Percentiles rank a stretch among this genome's conserved stretches.
These are phyloP conservation scores for Bacterosira constricta DNA, from an alignment of 108 stramenopile genomes.

Conservation along the genomic window DNA sequence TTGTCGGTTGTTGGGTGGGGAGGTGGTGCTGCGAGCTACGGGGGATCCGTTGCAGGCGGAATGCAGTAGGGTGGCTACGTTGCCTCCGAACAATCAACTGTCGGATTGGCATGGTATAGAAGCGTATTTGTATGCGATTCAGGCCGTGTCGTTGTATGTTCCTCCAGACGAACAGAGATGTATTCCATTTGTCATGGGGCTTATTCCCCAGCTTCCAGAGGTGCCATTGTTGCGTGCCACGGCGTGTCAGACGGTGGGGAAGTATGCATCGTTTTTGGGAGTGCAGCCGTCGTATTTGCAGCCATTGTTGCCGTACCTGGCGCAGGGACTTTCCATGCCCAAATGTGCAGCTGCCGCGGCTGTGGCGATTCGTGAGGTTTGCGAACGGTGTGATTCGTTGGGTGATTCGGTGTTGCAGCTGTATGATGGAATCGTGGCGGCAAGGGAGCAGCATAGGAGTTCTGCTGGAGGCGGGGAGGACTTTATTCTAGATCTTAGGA, in stretches of 20 bases:
- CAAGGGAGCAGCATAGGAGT: constrained; percentile 30
- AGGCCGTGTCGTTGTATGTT: constrained; percentile 72
- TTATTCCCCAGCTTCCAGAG: constrained; percentile 80
- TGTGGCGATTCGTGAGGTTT: constrained; percentile 86
- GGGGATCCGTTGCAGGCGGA: constrained; percentile 60
- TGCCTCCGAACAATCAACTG: constrained; percentile 32
- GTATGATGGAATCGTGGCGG: constrained; percentile 75
- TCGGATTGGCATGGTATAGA: constrained; percentile 82
- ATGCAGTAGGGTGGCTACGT: constrained; percentile 46
- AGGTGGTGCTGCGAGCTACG: constrained; percentile 59
- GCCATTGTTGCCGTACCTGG: constrained; percentile 81
- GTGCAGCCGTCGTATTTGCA: constrained; percentile 72
- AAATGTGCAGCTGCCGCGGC: constrained; percentile 80
- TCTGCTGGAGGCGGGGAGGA: constrained; percentile 22
- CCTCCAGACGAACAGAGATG: constrained; percentile 72
- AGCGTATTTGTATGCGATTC: constrained; percentile 80
- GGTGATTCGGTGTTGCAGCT: constrained; percentile 83
- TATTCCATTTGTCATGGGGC: constrained; percentile 73
- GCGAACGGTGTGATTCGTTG: constrained; percentile 70
- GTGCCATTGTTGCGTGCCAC: constrained; percentile 71
- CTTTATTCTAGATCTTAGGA: constrained; percentile 70
- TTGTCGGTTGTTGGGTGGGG: constrained; percentile 82
- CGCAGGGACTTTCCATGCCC: constrained; percentile 76
- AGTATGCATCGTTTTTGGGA: constrained; percentile 85
- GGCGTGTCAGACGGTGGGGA: constrained; percentile 81